Evolutionary conservation across 257 asterid genomes (phyloP).

Genomic region (Solanum microdontum): DNA sequence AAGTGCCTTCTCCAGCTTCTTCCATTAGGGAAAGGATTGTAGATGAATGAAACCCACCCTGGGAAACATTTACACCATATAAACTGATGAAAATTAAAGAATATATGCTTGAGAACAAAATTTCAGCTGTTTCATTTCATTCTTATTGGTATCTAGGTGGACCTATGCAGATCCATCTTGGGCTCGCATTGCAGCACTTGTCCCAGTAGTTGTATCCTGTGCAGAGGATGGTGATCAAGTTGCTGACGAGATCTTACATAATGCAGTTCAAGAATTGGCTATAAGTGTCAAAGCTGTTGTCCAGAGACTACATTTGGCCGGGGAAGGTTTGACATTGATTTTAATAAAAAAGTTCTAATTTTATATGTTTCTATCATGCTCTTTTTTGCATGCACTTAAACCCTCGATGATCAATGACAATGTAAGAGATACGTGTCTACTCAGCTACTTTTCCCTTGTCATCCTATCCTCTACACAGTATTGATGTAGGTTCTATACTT

Average conservation of each 20-base stretch:
- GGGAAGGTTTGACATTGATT: conserved; percentile 45
- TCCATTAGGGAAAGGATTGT: neutral
- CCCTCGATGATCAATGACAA: neutral
- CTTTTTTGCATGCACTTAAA: neutral
- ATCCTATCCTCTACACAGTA: neutral
- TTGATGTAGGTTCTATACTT: neutral
- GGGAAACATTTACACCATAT: neutral
- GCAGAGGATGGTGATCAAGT: conserved; percentile 88
- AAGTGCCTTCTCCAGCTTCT: neutral
- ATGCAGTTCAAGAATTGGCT: conserved; percentile 79
- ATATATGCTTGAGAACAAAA: neutral
- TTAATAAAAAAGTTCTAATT: neutral
- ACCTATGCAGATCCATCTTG: conserved; percentile 97
- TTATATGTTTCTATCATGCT: neutral
- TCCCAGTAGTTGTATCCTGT: conserved; percentile 79
- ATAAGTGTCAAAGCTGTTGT: conserved; percentile 81
- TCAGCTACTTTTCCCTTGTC: neutral
- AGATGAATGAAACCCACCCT: neutral
- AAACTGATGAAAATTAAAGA: neutral
- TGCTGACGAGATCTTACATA: conserved; percentile 61
- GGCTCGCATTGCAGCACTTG: conserved; percentile 97
- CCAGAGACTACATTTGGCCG: conserved; percentile 61
- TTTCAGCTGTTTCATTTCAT: neutral
- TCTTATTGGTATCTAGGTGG: conserved; percentile 88
- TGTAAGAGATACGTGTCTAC: neutral